Evolutionary conservation across 2,329 filamentous ascomycete species (phyloP).

Genomic region (Coccinonectria pachysandricola): DNA sequence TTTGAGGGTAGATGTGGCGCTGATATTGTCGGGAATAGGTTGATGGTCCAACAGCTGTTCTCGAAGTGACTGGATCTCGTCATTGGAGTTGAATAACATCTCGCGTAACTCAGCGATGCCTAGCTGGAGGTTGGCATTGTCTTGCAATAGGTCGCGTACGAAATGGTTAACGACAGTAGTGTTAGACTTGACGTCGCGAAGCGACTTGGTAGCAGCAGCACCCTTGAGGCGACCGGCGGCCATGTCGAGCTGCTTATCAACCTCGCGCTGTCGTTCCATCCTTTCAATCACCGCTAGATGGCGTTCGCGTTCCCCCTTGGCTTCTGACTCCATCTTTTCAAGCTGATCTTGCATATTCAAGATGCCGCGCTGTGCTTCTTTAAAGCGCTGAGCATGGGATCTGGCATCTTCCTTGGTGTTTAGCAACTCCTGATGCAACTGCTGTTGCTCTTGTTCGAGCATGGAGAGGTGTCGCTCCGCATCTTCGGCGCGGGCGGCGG

Average conservation of each 20-base stretch:
- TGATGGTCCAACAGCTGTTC: constrained; percentile 76
- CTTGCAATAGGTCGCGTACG: constrained; percentile 87
- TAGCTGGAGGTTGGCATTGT: constrained; percentile 88
- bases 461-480: constrained; percentile 71
- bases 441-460: constrained; percentile 72
- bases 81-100: constrained; percentile 82
- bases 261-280: constrained; percentile 72
- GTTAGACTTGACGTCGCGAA: constrained; percentile 47
- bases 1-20: constrained; percentile 46
- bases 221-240: constrained; percentile 74
- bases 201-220: constrained; percentile 60
- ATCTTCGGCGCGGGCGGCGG: constrained; percentile 63
- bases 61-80: constrained; percentile 79
- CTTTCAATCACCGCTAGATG: constrained; percentile 72
- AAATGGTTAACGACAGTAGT: constrained; percentile 84
- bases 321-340: constrained; percentile 78
- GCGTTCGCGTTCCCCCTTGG: constrained; percentile 66
- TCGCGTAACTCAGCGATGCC: constrained; percentile 86
- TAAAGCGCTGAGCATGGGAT: constrained; percentile 73
- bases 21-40: constrained; percentile 40
- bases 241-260: constrained; percentile 72
- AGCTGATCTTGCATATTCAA: constrained; percentile 75
- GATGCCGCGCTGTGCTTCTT: constrained; percentile 71
- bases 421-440: constrained; percentile 57
- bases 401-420: constrained; percentile 64